A percentile compares a stretch with the other conserved stretches of the same genome.
Evolutionary conservation across 164 flowering plant species (phyloP).

Genomic region (Vitis rupestris): DNA sequence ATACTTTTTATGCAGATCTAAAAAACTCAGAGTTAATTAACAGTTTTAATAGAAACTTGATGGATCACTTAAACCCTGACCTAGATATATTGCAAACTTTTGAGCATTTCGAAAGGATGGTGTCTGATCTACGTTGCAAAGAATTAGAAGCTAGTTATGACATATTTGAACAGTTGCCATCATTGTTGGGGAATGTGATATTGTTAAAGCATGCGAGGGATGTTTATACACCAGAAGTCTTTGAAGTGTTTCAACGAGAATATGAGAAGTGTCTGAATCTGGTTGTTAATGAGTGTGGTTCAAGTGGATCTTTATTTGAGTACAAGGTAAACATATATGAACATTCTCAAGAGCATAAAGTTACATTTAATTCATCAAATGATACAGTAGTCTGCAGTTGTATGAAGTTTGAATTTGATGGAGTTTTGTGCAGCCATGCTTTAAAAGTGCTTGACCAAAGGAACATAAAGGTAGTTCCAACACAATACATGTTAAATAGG

Average conservation of each 20-base stretch:
- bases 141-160: constrained; percentile 20
- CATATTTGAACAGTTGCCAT: constrained; percentile 13
- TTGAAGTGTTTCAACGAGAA: constrained; percentile 30
- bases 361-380: constrained; percentile 18
- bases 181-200: constrained; percentile 16
- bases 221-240: constrained; percentile 24
- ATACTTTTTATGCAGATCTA: constrained; percentile 25
- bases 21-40: constrained; percentile 20
- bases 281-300: constrained; percentile 14
- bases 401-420: constrained; percentile 25
- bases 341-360: constrained; percentile 8
- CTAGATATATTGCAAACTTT: constrained; percentile 20
- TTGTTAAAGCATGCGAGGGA: constrained; percentile 26
- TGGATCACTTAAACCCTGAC: constrained; percentile 14
- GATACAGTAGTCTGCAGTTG: constrained; percentile 21
- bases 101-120: constrained; percentile 27
- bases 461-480: constrained; percentile 28
- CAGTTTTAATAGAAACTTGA: constrained; percentile 15
- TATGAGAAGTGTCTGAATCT: constrained; percentile 19
- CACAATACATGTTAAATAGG: constrained; percentile 26
- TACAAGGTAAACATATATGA: constrained; percentile 19
- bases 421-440: constrained; percentile 35
- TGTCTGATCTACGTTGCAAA: constrained; percentile 19
- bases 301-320: constrained; percentile 16
- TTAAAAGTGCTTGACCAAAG: constrained; percentile 29